Conservation (phyloP, 768 basidiomycete genomes). For the Solioccasus polychromus region DNA sequence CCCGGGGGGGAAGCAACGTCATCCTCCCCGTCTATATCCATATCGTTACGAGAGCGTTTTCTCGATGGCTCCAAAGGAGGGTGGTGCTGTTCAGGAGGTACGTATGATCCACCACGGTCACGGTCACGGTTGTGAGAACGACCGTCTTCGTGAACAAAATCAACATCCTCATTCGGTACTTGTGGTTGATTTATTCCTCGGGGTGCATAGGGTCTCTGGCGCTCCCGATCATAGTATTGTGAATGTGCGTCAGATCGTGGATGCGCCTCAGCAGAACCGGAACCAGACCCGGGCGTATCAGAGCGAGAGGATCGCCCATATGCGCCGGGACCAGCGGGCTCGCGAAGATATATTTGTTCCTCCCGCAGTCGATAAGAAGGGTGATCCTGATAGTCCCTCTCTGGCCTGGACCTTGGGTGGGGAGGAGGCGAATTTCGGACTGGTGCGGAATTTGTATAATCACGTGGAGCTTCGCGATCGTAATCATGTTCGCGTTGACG, state of each 20-base stretch:
- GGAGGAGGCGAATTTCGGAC: conserved; percentile 43
- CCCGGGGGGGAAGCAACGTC: conserved; percentile 38
- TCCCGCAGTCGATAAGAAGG: conserved; percentile 30
- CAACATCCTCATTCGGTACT: conserved; percentile 42
- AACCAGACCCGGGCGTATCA: conserved; percentile 57
- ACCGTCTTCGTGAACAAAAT: conserved; percentile 55
- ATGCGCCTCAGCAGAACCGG: conserved; percentile 46
- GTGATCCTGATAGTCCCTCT: conserved; percentile 31
- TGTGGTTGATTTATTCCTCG: conserved; percentile 45
- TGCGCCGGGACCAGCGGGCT: conserved; percentile 28
- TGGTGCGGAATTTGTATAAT: conserved; percentile 24
- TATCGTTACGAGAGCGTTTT: conserved; percentile 59
- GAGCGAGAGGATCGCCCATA: conserved; percentile 48
- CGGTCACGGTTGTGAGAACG: conserved; percentile 37
- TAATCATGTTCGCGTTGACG: conserved; percentile 44
- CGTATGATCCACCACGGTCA: conserved; percentile 36
- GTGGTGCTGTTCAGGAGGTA: conserved; percentile 37
- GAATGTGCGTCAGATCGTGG: conserved; percentile 47
- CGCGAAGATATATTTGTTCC: conserved; percentile 29
- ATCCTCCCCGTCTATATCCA: conserved; percentile 60
- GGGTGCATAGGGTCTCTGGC: conserved; percentile 48
- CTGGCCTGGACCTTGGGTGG: conserved; percentile 38
- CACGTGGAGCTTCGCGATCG: conserved; percentile 35
- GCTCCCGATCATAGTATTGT: conserved; percentile 51
- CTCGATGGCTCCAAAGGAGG: conserved; percentile 44